A percentile compares a stretch with the other conserved stretches of the same genome.
phyloP scores from a whole-genome alignment of 305 asterid genomes.

The Fraxinus xanthoxyloides region DNA sequence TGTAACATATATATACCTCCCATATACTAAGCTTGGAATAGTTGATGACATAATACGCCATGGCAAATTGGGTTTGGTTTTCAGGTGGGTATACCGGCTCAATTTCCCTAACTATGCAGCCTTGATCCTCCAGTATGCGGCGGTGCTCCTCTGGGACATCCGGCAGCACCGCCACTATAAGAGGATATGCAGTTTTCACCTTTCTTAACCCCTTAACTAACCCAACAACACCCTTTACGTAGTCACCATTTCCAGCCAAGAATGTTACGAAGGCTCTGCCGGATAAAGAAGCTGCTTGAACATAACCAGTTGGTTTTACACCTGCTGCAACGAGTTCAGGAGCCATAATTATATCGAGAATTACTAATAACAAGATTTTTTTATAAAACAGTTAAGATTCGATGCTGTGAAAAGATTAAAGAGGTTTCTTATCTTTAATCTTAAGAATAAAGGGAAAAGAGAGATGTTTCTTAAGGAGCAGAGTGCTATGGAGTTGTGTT shows the following conservation, averaged over 20 bases:
- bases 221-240: slow-evolving; percentile 46
- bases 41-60: slow-evolving; percentile 46
- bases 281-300: slow-evolving; percentile 7
- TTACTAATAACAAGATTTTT: neutral
- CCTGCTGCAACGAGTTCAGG: slow-evolving; percentile 25
- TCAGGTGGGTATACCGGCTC: slow-evolving; percentile 45
- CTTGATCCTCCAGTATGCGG: slow-evolving; percentile 47
- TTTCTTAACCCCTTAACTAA: slow-evolving; percentile 49
- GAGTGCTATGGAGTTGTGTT: neutral
- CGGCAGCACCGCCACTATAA: slow-evolving; percentile 51
- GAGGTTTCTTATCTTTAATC: neutral
- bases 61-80: slow-evolving; percentile 42
- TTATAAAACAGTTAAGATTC: neutral
- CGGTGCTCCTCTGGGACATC: slow-evolving; percentile 58
- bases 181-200: slow-evolving; percentile 34
- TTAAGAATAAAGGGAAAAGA: neutral
- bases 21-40: slow-evolving; percentile 42
- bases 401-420: neutral
- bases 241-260: slow-evolving; percentile 42
- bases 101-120: slow-evolving; percentile 49
- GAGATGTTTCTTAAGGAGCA: neutral
- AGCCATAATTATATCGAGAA: slow-evolving; percentile 17
- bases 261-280: slow-evolving; percentile 48
- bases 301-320: neutral
- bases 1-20: slow-evolving; percentile 25